Conservation (phyloP, 495 filamentous ascomycete genomes). For the Aspergillus nanangensis region DNA sequence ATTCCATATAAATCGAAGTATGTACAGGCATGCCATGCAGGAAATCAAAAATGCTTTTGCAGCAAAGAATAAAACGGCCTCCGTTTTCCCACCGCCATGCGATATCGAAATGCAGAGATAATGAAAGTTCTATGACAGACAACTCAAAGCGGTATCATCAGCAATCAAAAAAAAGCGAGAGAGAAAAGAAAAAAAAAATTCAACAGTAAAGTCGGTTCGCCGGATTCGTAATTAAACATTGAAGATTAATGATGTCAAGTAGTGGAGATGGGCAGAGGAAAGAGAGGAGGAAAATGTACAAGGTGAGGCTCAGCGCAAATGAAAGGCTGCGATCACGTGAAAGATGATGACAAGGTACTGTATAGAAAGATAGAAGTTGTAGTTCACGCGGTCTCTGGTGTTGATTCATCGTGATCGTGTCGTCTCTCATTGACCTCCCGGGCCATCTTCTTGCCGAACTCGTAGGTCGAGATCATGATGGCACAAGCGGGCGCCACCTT, state of each 20-base stretch:
- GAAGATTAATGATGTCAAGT: neutral
- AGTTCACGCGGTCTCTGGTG: conserved; percentile 2
- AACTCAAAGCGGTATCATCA: conserved; percentile 27
- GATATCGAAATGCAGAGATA: neutral
- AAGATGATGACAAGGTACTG: neutral
- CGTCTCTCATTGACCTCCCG: conserved; percentile 68
- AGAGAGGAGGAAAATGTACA: neutral
- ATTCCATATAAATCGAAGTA: conserved; percentile 3
- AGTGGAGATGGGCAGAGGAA: neutral
- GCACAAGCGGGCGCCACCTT: conserved; percentile 96
- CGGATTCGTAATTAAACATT: neutral
- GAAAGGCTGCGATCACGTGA: neutral
- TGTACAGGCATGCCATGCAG: conserved; percentile 7
- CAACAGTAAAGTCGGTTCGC: neutral
- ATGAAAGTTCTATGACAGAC: conserved; percentile 22
- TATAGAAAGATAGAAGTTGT: neutral
- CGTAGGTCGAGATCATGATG: conserved; percentile 99
- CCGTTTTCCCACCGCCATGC: neutral
- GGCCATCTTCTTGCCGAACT: conserved; percentile 89
- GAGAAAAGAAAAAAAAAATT: conserved; percentile 20
- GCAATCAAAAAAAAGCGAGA: conserved; percentile 14
- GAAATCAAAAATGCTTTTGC: conserved; percentile 8
- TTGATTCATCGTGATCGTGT: conserved; percentile 17
- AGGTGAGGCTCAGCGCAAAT: neutral
- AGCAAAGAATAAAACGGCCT: neutral